Base-by-base conservation (phyloP, 2,329 filamentous ascomycete species). In the Colletotrichum magnum region DNA sequence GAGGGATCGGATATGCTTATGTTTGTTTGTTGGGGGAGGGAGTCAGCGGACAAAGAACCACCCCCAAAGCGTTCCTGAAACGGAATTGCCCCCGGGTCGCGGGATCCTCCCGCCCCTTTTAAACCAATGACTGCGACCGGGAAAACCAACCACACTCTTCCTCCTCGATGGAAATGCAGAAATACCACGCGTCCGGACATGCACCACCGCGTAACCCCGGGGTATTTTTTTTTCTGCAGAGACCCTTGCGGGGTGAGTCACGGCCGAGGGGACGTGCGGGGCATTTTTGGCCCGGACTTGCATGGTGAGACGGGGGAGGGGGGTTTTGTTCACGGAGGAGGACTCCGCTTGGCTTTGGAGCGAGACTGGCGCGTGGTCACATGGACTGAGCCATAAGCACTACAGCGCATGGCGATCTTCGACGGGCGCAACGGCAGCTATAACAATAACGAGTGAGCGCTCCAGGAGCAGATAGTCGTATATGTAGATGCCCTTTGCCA, bases 331-430 rank as follows among this genome's bases (percentile, higher is more conserved):
- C 21, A 6, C 12, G 26, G 43, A 51, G 16, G 50, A 26, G 16
- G 50, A 26, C 63, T n/a, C 21, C 64, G 21, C 50, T 50, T 36
- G 43, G 61, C 50, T 50, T 50, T 52, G 61, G 70, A 70, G 69
- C 75, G 75, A 77, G 72, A 75, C 56, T 75, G 54, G 69, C 76
- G 75, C 75, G 73, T 74, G 75, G 75, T 77, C 75, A 77, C 75
- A 77, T 77, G 75, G 61, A 16, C 63, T 51, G 62, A 65, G 61
- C 68, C 32, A 10, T 36, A 36, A 36, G 32, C 7, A 36, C 32
- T 36, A 36, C 32, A 36, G 7, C 32, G 7, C 32, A 7, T 36
- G 32, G 7, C 6, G 10, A 24, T 24, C 3, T 24, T 24, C 32
- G 32, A 36, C 32, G 10, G 32, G 2, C 7, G 32, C 32, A 36